Percentiles rank a stretch among this genome's conserved stretches.
Conservation (phyloP, 805 yeast genomes). For the Cyberlindnera euphorbiae region DNA sequence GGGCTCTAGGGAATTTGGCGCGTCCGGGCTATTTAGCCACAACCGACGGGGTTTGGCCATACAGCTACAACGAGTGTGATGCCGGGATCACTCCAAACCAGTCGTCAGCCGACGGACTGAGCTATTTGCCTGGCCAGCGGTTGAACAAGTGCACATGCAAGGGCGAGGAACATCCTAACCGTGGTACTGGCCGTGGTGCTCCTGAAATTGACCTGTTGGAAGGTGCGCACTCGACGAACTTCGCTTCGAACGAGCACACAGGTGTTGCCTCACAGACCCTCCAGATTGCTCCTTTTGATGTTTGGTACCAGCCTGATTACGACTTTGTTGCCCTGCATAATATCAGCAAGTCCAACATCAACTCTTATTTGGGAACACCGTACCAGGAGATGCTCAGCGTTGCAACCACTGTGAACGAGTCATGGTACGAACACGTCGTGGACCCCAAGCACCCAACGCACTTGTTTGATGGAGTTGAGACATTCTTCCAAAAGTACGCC, state of each 20-base stretch:
- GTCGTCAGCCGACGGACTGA: constrained; percentile 43
- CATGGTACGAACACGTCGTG: constrained; percentile 42
- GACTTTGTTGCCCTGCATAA: constrained; percentile 40
- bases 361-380: constrained; percentile 46
- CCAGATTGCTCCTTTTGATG: constrained; percentile 48
- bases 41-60: constrained; percentile 50
- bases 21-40: constrained; percentile 45
- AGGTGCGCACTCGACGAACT: constrained; percentile 35
- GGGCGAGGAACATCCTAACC: constrained; percentile 43
- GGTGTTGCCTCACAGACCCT: constrained; percentile 48
- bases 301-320: constrained; percentile 50
- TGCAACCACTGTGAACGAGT: constrained; percentile 38
- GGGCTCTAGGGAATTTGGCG: constrained; percentile 46
- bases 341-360: constrained; percentile 36
- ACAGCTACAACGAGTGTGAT: constrained; percentile 43
- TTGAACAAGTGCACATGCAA: constrained; percentile 41
- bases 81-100: constrained; percentile 48
- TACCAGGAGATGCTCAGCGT: constrained; percentile 46
- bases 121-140: constrained; percentile 42
- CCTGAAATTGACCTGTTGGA: constrained; percentile 48
- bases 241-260: constrained; percentile 21
- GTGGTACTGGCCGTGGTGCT: constrained; percentile 46
- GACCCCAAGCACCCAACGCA: constrained; percentile 8
- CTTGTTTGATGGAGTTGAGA: constrained; percentile 2
- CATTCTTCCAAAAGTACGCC: constrained; percentile 37